Base-by-base conservation (phyloP, 371 early-diverging fungal species). In the Mucor plumbeus region DNA sequence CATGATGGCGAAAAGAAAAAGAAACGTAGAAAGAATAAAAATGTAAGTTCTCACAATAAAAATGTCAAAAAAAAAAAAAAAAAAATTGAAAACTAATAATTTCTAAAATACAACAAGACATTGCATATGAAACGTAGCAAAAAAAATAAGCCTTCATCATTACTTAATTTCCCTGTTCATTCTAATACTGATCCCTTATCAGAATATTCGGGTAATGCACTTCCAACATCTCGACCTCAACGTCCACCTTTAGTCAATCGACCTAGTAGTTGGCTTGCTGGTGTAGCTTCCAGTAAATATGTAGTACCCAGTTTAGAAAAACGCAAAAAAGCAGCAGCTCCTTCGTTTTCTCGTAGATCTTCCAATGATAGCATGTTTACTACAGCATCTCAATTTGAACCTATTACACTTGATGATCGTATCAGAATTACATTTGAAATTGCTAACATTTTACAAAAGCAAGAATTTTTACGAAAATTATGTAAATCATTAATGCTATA, bases 381-480 rank as follows among this genome's bases (percentile, higher is more conserved):
- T 10, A 83, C 81, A 10, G 83, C 81, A 13, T 83, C 83, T 31
- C 81, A 80, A 58, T 79, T 79, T 40, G 81, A 80, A 47, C 83
- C 83, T 15, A 83, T 83, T 35, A 80, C 85, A n/a, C 57, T 79
- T 1, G 86, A 87, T 39, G 88, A 86, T 61, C 80, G 84, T 38
- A 78, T 87, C 47, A 77, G 81, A 7, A 87, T 87, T 36, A 86
- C 88, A 0, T 81, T 84, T 72, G 85, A 86, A 21, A 80, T 87
- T 53, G 88, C 86, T n/a, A 80, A 85, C 47, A 89, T 89, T 41
- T 34, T 89, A 54, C 81, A 82, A 40, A 81, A 85, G 44, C 90
- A 89, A 58, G 86, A 85, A n/a, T 86, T 87, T 69, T 59, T 89
- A 9, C 77, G 81, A 13, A 83, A 84, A 67, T 69, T 87, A 38